These are phyloP conservation scores for Gynochthodes officinalis DNA, from an alignment of 257 asterid species.

Conservation along the genomic window DNA sequence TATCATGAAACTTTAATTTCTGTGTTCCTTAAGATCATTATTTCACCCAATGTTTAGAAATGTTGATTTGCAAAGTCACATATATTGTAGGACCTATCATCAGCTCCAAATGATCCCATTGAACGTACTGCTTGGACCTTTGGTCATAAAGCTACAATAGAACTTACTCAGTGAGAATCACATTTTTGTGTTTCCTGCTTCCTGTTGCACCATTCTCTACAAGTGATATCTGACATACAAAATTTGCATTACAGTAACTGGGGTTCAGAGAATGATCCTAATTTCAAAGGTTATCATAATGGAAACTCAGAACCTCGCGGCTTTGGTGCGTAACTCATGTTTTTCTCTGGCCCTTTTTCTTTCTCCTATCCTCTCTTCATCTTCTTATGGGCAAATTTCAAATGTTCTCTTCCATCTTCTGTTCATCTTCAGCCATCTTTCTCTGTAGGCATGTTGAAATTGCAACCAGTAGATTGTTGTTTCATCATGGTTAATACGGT, in stretches of 20 bases:
- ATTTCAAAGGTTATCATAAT: constrained; percentile 78
- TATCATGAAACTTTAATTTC: constrained; percentile 3
- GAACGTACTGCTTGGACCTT: constrained; percentile 87
- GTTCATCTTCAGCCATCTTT: not conserved
- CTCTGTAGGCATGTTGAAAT: not conserved
- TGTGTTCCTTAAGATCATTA: not conserved
- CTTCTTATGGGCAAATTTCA: not conserved
- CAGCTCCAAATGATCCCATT: constrained; percentile 66
- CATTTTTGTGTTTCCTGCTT: constrained; percentile 6
- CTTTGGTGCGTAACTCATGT: constrained; percentile 46
- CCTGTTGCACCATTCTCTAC: not conserved
- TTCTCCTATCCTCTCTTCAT: constrained; percentile 12
- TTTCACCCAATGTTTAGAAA: not conserved
- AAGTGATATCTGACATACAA: constrained; percentile 15
- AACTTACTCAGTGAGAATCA: constrained; percentile 76
- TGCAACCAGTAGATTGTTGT: not conserved
- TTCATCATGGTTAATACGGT: constrained; percentile 2
- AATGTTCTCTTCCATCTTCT: constrained; percentile 2
- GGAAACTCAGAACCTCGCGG: constrained; percentile 97
- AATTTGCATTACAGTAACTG: constrained; percentile 59
- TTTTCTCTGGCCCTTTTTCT: constrained; percentile 15
- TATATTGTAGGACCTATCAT: constrained; percentile 56
- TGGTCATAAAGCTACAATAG: constrained; percentile 66
- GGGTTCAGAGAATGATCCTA: constrained; percentile 87
- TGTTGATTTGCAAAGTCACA: not conserved